Base-by-base conservation (phyloP, 1,284 basidiomycete species). In the Fomitiporia mediterranea region DNA sequence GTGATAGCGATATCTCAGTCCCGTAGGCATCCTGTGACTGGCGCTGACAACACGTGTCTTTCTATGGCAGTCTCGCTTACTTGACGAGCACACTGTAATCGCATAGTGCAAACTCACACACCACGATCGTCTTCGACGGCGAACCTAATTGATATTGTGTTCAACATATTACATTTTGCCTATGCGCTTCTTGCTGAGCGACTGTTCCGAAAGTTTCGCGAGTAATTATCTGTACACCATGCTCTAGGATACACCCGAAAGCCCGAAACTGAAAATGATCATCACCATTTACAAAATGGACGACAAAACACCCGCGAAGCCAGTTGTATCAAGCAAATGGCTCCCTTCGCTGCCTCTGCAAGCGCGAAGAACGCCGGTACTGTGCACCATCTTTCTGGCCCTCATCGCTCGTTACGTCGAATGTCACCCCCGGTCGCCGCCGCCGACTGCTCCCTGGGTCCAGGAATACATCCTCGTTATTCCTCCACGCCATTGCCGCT, bases 401-500 rank as follows among this genome's bases (percentile, higher is more conserved):
- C 57, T 81, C 79, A 60, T 83, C 81, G 23, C 70, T 77, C 25
- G 53, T 60, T 0, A 84, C 71, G 62, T 86, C 84, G 63, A 87
- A 86, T 2, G 84, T 83, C 19, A 88, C 85, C 1, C 85, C 85
- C 13, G 86, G 86, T 38, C 83, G 77, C 49, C 75, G 75, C 57
- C 82, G 71, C 50, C 83, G 74, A 34, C 67, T 63, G 55, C 65
- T 74, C 44, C 74, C 80, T 43, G 75, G 69, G 13, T 66, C 68
- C 34, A 61, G 61, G 37, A 70, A 65, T 38, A 72, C 69, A 2
- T 79, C 78, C 63, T 75, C 80, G 60, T 64, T 70, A 63, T 76
- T 73, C 57, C 83, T 74, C 87, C 87, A 90, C 63, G 84, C 79
- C 51, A 80, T 72, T 3, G 87, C 75, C 2, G 87, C 87, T 30